Conservation (phyloP, 2,329 filamentous ascomycete species). For the Geosmithia flava region DNA sequence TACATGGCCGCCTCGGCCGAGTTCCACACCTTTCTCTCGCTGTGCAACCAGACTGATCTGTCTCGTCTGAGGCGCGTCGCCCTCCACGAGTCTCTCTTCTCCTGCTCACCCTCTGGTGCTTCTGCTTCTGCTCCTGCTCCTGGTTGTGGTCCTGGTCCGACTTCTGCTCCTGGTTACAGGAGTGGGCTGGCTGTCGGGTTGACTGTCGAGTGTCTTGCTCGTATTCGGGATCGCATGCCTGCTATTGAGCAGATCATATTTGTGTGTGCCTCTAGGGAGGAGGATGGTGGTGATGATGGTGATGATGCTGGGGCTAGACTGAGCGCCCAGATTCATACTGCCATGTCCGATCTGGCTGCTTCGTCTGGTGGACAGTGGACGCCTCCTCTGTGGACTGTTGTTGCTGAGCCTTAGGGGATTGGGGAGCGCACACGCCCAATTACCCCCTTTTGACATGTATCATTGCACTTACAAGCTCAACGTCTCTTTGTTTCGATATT, state of each 20-base stretch:
- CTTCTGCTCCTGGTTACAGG: slow-evolving; percentile 1
- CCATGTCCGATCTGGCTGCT: slow-evolving; percentile 14
- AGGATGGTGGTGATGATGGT: slow-evolving; percentile 13
- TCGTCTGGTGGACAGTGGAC: background rate
- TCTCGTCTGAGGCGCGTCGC: slow-evolving; percentile 27
- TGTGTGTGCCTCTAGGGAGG: slow-evolving; percentile 15
- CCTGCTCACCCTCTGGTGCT: background rate
- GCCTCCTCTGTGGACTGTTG: background rate
- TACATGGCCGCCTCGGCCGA: slow-evolving; percentile 32
- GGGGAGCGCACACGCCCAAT: too few relatives aligned
- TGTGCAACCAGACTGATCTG: slow-evolving; percentile 27
- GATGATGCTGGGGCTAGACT: slow-evolving; percentile 20
- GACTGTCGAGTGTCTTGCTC: slow-evolving; percentile 24
- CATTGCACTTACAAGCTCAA: too few relatives aligned
- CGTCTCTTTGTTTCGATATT: too few relatives aligned
- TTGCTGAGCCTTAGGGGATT: background rate
- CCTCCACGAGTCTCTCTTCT: slow-evolving; percentile 30
- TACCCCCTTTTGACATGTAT: too few relatives aligned
- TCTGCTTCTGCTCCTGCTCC: background rate
- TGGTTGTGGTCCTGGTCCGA: background rate
- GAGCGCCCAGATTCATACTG: slow-evolving; percentile 21
- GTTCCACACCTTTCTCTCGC: slow-evolving; percentile 28
- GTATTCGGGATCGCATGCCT: slow-evolving; percentile 24
- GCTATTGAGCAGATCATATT: slow-evolving; percentile 28
- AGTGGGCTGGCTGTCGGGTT: slow-evolving; percentile 22